Percentiles rank a stretch among this genome's conserved stretches.
Evolutionary conservation across 2,329 filamentous ascomycete species (phyloP).

Genomic region (Torrubiella hemipterigena): DNA sequence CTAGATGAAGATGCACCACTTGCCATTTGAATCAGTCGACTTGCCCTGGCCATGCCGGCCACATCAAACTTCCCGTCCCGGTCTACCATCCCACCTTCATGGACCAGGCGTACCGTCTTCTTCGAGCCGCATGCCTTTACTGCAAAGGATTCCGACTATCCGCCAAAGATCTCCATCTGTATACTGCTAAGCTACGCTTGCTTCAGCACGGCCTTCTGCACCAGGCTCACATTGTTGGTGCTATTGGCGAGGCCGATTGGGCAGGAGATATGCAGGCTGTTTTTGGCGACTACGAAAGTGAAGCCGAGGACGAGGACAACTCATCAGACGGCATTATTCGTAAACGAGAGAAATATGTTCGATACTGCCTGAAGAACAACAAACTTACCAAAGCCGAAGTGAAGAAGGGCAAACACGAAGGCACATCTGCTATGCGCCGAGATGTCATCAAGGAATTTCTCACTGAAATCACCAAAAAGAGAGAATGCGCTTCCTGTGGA

Average conservation of each 20-base stretch:
- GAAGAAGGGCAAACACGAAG: constrained; percentile 65
- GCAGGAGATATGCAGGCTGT: constrained; percentile 19
- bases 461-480: constrained; percentile 54
- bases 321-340: constrained; percentile 39
- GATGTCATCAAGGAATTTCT: constrained; percentile 73
- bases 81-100: constrained; percentile 97
- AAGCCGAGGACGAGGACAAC: constrained; percentile 53
- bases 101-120: constrained; percentile 75
- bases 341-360: constrained; percentile 56
- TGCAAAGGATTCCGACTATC: constrained; percentile 77
- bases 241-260: constrained; percentile 31
- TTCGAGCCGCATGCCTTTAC: constrained; percentile 82
- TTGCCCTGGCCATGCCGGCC: constrained; percentile 88
- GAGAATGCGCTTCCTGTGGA: constrained; percentile 53
- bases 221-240: constrained; percentile 49
- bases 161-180: constrained; percentile 65
- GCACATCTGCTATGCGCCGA: constrained; percentile 64
- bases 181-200: constrained; percentile 72
- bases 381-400: constrained; percentile 34
- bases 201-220: constrained; percentile 73
- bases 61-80: constrained; percentile 86
- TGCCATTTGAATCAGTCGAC: constrained; percentile 72
- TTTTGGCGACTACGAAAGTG: constrained; percentile 36
- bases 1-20: constrained; percentile 69
- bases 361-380: constrained; percentile 53